A percentile compares a stretch with the other conserved stretches of the same genome.
Evolutionary conservation across 352 stramenopile genomes (phyloP).

Genomic region (Thalassiosira livingstoniorum): DNA sequence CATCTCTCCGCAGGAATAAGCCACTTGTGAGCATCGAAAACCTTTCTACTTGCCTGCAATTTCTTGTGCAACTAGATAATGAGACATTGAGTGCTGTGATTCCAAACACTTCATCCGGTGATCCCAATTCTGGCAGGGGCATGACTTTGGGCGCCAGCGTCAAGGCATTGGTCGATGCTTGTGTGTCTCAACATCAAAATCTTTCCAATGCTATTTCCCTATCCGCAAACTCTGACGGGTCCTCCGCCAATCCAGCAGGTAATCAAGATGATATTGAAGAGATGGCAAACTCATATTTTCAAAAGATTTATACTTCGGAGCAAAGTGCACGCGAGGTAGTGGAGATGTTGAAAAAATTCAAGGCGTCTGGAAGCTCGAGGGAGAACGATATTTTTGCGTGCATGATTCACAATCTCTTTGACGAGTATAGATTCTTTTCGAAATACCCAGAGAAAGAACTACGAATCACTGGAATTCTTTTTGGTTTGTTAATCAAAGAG

Average conservation of each 20-base stretch:
- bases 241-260: slow-evolving; percentile 11
- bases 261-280: slow-evolving; percentile 96
- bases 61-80: slow-evolving; percentile 68
- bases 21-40: slow-evolving; percentile 83
- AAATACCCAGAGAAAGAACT: slow-evolving; percentile 99
- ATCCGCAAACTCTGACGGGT: neutral
- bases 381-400: slow-evolving; percentile 99
- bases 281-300: slow-evolving; percentile 98
- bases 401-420: slow-evolving; percentile 99
- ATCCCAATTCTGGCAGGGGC: slow-evolving; percentile 27
- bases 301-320: slow-evolving; percentile 99
- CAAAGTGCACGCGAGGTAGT: slow-evolving; percentile 98
- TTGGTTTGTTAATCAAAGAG: slow-evolving; percentile 98
- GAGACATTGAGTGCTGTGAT: slow-evolving; percentile 63
- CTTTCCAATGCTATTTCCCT: slow-evolving; percentile 29
- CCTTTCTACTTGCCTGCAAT: slow-evolving; percentile 68
- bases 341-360: slow-evolving; percentile 98
- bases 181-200: slow-evolving; percentile 65
- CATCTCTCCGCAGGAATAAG: slow-evolving; percentile 50
- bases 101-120: slow-evolving; percentile 30
- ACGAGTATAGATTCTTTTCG: slow-evolving; percentile 99
- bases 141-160: slow-evolving; percentile 68
- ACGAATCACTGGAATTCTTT: slow-evolving; percentile 97
- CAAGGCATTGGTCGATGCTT: slow-evolving; percentile 64
- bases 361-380: slow-evolving; percentile 92